phyloP scores from a whole-genome alignment of 2,329 filamentous ascomycete genomes.

The Fusarium haematococcum region DNA sequence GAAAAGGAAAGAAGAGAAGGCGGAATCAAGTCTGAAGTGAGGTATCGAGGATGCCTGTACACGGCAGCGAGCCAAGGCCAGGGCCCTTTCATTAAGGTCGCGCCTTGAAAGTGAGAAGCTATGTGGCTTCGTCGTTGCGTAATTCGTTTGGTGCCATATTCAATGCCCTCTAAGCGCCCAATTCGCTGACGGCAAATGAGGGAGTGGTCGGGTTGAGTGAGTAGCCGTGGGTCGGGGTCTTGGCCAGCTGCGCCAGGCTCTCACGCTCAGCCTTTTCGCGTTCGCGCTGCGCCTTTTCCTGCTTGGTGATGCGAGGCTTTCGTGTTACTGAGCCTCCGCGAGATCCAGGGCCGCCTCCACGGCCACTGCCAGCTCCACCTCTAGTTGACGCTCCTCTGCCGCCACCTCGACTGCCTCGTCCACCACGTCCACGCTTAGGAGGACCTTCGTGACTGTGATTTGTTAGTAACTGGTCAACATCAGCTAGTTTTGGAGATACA shows the following conservation, averaged over 20 bases:
- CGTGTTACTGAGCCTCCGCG: constrained; percentile 79
- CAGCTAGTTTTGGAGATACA: constrained; percentile 43
- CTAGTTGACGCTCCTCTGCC: constrained; percentile 74
- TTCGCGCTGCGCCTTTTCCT: constrained; percentile 84
- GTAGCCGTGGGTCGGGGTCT: constrained; percentile 53
- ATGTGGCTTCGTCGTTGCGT: not conserved
- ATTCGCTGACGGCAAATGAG: constrained; percentile 52
- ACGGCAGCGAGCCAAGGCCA: not conserved
- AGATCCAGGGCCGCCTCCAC: constrained; percentile 72
- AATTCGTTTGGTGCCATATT: not conserved
- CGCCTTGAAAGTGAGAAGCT: not conserved
- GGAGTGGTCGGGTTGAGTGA: constrained; percentile 53
- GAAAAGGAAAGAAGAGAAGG: constrained; percentile 22
- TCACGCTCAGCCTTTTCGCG: constrained; percentile 84
- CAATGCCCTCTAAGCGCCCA: constrained; percentile 45
- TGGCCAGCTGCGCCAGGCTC: constrained; percentile 55
- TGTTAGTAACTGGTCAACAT: constrained; percentile 49
- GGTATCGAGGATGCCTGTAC: not conserved
- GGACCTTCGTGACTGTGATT: constrained; percentile 74
- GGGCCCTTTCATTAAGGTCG: not conserved
- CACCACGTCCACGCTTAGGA: constrained; percentile 74
- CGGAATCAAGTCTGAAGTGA: constrained; percentile 1
- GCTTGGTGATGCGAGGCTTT: constrained; percentile 88
- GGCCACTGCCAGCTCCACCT: constrained; percentile 56
- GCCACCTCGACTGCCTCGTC: constrained; percentile 62